These are phyloP conservation scores for Cordyceps fumosorosea DNA, from an alignment of 2,329 filamentous ascomycete genomes.

Conservation along the genomic window DNA sequence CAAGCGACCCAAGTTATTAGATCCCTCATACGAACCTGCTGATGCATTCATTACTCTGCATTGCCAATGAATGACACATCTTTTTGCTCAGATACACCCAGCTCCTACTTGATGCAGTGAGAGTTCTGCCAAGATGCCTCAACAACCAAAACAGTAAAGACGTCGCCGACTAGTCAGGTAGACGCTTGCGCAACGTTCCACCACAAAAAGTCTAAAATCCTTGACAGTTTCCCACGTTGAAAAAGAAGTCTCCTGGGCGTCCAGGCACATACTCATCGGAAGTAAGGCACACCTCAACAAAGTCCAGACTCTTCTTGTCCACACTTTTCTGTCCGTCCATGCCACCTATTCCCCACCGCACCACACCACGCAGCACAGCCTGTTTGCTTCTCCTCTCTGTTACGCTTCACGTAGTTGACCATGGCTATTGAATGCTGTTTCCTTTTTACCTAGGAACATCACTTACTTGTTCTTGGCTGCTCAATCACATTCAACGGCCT, in stretches of 20 bases:
- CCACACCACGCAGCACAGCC: background rate
- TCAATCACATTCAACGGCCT: background rate
- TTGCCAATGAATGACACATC: background rate
- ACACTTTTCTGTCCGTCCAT: background rate
- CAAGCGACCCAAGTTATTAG: too few species aligned
- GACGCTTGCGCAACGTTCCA: background rate
- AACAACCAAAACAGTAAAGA: background rate
- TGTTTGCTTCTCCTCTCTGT: background rate
- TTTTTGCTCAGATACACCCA: background rate
- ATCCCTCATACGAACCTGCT: too few species aligned
- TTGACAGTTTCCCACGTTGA: background rate
- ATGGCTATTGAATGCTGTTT: background rate
- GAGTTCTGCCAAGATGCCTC: too few species aligned
- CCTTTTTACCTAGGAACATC: background rate
- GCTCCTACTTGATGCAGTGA: too few species aligned
- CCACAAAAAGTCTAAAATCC: background rate
- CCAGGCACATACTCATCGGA: too few species aligned
- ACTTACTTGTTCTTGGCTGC: background rate
- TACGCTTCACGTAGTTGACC: background rate
- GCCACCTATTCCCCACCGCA: background rate
- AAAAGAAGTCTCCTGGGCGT: too few species aligned
- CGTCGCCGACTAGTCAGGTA: background rate
- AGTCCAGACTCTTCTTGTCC: slow-evolving; percentile 8
- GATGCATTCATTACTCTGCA: too few species aligned
- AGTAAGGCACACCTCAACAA: background rate